Percentiles rank a stretch among this genome's conserved stretches.
Evolutionary conservation across 139 green algal species (phyloP).

Genomic region (Chlorella sp.): DNA sequence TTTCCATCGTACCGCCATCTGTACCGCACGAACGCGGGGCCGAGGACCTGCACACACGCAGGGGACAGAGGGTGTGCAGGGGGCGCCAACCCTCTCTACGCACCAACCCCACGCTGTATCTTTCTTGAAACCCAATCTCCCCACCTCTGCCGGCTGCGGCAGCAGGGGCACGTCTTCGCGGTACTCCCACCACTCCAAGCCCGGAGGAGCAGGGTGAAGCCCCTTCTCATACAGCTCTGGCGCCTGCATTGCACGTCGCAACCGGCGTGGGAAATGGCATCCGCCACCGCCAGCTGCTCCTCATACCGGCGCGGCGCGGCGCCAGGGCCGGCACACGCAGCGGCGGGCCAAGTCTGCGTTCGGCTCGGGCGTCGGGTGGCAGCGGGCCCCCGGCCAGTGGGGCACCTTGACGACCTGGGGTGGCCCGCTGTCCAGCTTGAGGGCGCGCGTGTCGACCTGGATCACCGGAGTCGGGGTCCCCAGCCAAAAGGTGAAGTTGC

Average conservation of each 20-base stretch:
- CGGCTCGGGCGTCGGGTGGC: not conserved
- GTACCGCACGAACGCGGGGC: not conserved
- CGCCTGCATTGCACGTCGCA: not conserved
- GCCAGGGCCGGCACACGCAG: not conserved
- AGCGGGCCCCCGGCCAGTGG: not conserved
- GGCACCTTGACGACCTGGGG: not conserved
- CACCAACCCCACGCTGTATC: not conserved
- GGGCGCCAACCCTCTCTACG: not conserved
- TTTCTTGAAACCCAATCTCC: not conserved
- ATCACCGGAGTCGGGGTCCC: not conserved
- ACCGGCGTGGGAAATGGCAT: not conserved
- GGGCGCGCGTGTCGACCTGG: not conserved
- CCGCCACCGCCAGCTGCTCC: not conserved
- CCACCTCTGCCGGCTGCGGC: not conserved
- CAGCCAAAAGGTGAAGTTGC: not conserved
- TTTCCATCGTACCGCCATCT: conserved; percentile 37
- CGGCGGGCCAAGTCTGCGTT: not conserved
- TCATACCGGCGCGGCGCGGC: not conserved
- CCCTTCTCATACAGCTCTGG: conserved; percentile 38
- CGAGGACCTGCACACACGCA: not conserved
- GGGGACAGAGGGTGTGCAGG: not conserved
- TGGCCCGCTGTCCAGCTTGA: too few species aligned
- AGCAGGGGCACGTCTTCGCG: conserved; percentile 31
- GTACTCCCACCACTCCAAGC: conserved; percentile 54
- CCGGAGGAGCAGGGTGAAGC: conserved; percentile 40